Evolutionary conservation across 2,329 filamentous ascomycete species (phyloP), one percentile per base, ranked within the genome.

Genomic region (Hymenoscyphus occultus): DNA sequence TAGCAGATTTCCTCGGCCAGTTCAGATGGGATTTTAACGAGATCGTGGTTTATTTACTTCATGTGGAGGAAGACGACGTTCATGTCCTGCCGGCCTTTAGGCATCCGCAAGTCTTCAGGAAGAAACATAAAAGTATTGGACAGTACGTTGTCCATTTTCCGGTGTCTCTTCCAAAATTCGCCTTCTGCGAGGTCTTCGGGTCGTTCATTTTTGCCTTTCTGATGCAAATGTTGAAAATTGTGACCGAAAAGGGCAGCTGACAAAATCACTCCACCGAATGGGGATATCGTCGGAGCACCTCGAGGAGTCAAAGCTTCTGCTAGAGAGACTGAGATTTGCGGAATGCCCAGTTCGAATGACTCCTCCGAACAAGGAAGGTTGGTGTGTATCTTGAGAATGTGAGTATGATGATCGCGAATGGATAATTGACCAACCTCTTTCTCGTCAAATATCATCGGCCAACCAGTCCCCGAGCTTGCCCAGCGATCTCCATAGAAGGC

Each of bases 391-490:
- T 73, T 40, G 45, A 61, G 1, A 28, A 16, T 19, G 51, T 61
- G 45, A 64, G 57, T 22, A 56, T 32, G 42, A 5, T 9, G 40
- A 5, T 31, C 22, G 83, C 54, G n/a, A 14, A 54, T 10, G 5
- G 5, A 19, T 19, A 60, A 71, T 71, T 39, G 28, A 63, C 64
- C 22, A 51, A 83, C 84, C 68, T 96, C 91, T 73, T 81, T 81
- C 65, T 91, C 84, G 68, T 96, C 88, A 54, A 97, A 87, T 32
- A 88, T 80, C 80, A 91, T 89, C 0, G 93, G 92, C 93, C 93
- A 97, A 2, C 93, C 93, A 3, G 93, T 96, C 13, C 92, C 92
- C 61, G 96, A 91, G 72, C 90, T 92, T 2, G 91, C 89, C 77
- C 96, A 96, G 32, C 91, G 85, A 75, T 97, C 93, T 54, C 91